Conservation (phyloP, 371 early-diverging fungal genomes). For the Coemansia linderi region DNA sequence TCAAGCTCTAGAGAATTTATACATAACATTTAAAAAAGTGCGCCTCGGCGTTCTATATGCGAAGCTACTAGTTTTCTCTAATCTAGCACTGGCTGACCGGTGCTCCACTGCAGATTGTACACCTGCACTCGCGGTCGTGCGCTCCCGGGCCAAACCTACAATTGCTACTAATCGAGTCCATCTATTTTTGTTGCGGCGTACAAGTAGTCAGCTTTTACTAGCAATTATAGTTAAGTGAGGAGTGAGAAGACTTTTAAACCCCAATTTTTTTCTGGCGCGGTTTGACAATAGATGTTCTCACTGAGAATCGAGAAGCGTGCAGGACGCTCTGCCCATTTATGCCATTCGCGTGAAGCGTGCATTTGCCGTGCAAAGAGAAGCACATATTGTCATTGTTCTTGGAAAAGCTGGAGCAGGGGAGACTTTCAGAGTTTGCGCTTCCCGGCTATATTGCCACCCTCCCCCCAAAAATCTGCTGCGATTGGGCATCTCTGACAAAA, state of each 20-base stretch:
- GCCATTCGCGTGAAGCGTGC: not conserved
- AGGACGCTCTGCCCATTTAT: constrained; percentile 1
- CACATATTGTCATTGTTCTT: not conserved
- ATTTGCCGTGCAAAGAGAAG: not conserved
- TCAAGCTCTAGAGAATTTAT: constrained; percentile 27
- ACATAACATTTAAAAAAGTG: not conserved
- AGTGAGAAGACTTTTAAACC: not conserved
- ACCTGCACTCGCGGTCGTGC: constrained; percentile 6
- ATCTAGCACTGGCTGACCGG: not conserved
- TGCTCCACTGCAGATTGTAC: not conserved
- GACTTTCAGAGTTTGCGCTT: not conserved
- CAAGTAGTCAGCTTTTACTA: not conserved
- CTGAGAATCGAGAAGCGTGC: not conserved
- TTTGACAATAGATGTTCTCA: not conserved
- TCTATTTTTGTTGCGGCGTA: not conserved
- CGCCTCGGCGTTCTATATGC: not conserved
- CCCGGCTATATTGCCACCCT: not conserved
- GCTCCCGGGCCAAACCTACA: constrained; percentile 1
- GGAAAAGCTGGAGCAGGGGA: not conserved
- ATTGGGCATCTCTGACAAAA: not conserved
- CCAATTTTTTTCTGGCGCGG: not conserved
- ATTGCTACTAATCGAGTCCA: not conserved
- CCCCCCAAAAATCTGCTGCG: too few relatives aligned
- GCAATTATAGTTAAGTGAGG: not conserved
- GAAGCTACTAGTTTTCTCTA: not conserved